Base-by-base conservation (phyloP, 768 basidiomycete species). In the Mycena chlorophos region DNA sequence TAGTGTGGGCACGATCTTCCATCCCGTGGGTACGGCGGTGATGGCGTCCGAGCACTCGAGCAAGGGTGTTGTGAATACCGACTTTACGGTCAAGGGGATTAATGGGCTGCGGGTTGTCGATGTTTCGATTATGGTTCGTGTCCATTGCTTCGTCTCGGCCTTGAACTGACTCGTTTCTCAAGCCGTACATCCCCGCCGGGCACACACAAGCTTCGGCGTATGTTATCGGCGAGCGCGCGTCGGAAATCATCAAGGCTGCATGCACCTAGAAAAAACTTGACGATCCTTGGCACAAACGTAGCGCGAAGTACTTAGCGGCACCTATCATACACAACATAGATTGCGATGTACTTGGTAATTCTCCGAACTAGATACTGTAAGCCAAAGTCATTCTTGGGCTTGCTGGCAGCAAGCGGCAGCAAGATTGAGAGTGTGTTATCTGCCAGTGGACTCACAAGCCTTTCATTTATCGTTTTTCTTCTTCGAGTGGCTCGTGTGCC, bases 101-200 rank as follows among this genome's bases (percentile, higher is more conserved):
- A 45, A 46, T 4, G 73, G 71, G 4, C 49, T 76, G 28, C 62
- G 74, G 19, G 64, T 76, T 29, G 71, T 73, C 20, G 73, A 76
- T 61, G 66, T 66, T 4, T 72, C 71, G 20, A 62, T 75, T 10
- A 54, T 70, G 28, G 69, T 66, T 29, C 54, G 66, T 52, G 12
- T 54, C 42, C 20, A 45, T 31, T 19, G 22, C 3, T 55, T 17
- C 43, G n/a, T 42, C 19, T 20, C 19, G 45, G 19, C n/a, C n/a
- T n/a, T 25, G 45, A 25, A 25, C 45, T 47, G 22, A n/a, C n/a
- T n/a, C n/a, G n/a, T n/a, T n/a, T n/a, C n/a, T n/a, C n/a, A n/a
- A 65, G 66, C 64, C 61, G 1, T 60, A 58, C 40, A 59, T 66
- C 17, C 61, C 63, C 2, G 53, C 61, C 19, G 62, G 57, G 17